Conservation (phyloP, 2,329 filamentous ascomycete species). For the Diplodia sapinea region DNA sequence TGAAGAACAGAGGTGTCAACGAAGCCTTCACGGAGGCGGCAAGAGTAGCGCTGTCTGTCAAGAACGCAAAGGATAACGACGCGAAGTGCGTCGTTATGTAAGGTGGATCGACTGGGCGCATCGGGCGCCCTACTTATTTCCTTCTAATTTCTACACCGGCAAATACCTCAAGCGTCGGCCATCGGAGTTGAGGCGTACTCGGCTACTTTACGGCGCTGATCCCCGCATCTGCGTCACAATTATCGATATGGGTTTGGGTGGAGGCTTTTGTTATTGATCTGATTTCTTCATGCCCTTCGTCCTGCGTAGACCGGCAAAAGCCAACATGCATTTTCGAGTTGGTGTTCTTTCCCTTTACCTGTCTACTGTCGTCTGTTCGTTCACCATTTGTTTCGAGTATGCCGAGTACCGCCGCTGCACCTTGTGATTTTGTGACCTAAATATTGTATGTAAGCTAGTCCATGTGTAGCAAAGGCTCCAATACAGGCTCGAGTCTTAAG, state of each 20-base stretch:
- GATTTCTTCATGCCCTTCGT: neutral
- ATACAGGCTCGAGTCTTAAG: constrained; percentile 8
- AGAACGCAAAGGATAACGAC: constrained; percentile 57
- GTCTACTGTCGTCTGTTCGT: constrained; percentile 1
- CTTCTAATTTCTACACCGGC: constrained; percentile 21
- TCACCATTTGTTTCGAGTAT: neutral
- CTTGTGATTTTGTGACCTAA: neutral
- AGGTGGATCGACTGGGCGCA: neutral
- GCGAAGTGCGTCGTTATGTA: constrained; percentile 52
- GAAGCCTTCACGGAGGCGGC: constrained; percentile 98
- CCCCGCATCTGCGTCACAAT: constrained; percentile 3
- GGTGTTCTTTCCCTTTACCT: constrained; percentile 1
- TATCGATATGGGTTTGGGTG: constrained; percentile 13
- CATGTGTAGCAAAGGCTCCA: constrained; percentile 4
- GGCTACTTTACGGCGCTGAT: constrained; percentile 19
- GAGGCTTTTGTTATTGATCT: neutral
- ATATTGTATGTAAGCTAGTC: constrained; percentile 20
- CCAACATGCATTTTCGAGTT: constrained; percentile 13
- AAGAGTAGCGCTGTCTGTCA: constrained; percentile 77
- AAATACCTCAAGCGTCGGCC: constrained; percentile 30
- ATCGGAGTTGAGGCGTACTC: constrained; percentile 28
- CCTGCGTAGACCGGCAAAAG: constrained; percentile 15
- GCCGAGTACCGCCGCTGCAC: constrained; percentile 22
- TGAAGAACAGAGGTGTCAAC: constrained; percentile 97
- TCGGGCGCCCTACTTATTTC: constrained; percentile 8